Evolutionary conservation across 2,329 filamentous ascomycete genomes (phyloP).

Genomic region (Sporothrix dimorphospora): DNA sequence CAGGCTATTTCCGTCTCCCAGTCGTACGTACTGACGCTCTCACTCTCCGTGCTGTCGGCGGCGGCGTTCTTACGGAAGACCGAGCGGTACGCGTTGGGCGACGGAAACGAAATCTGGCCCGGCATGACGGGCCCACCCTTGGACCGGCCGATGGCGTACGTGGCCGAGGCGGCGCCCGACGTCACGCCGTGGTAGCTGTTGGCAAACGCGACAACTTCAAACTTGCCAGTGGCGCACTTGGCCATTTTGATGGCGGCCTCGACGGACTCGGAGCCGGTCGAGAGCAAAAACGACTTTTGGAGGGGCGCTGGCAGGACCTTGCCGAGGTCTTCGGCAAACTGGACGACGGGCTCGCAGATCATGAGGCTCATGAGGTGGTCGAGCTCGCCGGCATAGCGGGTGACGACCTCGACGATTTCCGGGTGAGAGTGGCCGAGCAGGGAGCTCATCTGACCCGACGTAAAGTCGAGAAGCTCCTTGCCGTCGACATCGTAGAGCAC

Average conservation of each 20-base stretch:
- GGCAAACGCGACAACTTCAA: slow-evolving; percentile 63
- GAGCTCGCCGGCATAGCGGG: slow-evolving; percentile 50
- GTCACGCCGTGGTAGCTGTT: slow-evolving; percentile 66
- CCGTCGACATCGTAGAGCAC: neutral
- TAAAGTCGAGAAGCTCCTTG: neutral
- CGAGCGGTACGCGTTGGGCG: neutral
- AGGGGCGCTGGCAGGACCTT: slow-evolving; percentile 37
- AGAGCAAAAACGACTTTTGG: slow-evolving; percentile 58
- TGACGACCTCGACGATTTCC: slow-evolving; percentile 44
- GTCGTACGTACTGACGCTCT: slow-evolving; percentile 59
- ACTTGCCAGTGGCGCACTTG: slow-evolving; percentile 64
- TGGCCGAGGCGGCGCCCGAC: slow-evolving; percentile 53
- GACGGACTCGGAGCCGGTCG: slow-evolving; percentile 29
- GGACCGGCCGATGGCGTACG: slow-evolving; percentile 46
- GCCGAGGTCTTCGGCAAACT: slow-evolving; percentile 54
- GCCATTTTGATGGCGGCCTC: slow-evolving; percentile 52
- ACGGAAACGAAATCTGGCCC: neutral
- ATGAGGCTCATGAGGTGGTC: slow-evolving; percentile 63
- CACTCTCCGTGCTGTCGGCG: slow-evolving; percentile 45
- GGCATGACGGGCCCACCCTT: neutral
- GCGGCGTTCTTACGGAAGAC: neutral
- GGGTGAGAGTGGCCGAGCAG: neutral
- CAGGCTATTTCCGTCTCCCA: slow-evolving; percentile 68
- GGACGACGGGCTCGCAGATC: slow-evolving; percentile 58
- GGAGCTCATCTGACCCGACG: neutral